Base-by-base conservation (phyloP, 1,284 basidiomycete genomes). In the Ustilago loliicola region DNA sequence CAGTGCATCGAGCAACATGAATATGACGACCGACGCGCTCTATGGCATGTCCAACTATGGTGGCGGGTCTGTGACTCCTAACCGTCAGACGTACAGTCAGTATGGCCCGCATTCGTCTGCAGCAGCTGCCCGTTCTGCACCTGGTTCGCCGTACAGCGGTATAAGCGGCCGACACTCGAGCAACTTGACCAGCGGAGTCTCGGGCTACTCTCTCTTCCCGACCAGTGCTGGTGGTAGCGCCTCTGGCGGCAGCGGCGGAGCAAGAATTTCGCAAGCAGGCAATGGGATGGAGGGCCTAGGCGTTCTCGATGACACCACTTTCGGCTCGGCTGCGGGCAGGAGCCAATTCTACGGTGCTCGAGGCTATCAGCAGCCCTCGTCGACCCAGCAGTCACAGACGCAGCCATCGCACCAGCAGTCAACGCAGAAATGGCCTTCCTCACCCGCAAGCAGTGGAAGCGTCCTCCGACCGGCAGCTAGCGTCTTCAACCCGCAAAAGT, bases 61-160 rank as follows among this genome's bases (percentile, higher is more conserved):
- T 19, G 63, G 60, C 38, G 71, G 71, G 5, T 70, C 71, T 4
- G 66, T 70, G 71, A 77, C 70, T 29, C 75, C 70, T 10, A 68
- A 66, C 38, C 70, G 75, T 29, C 61, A 62, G 30, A 34, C 70
- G 11, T 77, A 70, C 29, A 40, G 58, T 2, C 66, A 70, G 42
- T 71, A 61, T 23, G 42, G 38, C 17, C 48, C 75, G 53, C 75
- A 73, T 23, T 60, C 68, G 50, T 65, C 71, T 23, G 50, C 70
- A 1, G 75, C 68, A 40, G 56, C 56, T 34, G 48, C 57, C 34
- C 71, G 67, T 21, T 73, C 70, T 2, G 75, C 75, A 15, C 75
- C 75, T 8, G 75, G 71, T 21, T 77, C 75, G 56, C 75, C 75
- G 17, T 77, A 77, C 75, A 71, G 64, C 50, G 75, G 75, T 42